Evolutionary conservation across 2,329 filamentous ascomycete genomes (phyloP), one percentile per base, ranked within the genome.

Genomic region (Scleromitrula shiraiana): DNA sequence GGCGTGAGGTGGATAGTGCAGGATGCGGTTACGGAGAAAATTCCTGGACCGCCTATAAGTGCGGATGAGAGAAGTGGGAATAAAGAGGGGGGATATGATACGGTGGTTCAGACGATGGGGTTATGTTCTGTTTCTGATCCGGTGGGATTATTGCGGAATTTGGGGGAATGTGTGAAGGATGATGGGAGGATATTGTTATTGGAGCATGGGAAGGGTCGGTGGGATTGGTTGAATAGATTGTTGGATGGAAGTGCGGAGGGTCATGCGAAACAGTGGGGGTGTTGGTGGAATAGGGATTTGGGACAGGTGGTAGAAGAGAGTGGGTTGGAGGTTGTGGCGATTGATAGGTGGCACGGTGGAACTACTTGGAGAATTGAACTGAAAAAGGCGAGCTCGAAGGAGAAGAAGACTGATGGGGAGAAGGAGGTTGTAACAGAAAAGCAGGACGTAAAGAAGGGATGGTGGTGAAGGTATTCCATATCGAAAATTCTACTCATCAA

Each of bases 231-330:
- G 27, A 82, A 83, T 59, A 64, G 67, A 8, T 56, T 76, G 15
- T 64, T 83, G 26, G 79, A 83, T 64, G 67, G 65, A 53, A 71
- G 72, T 49, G 79, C 80, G 0, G 64, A 65, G 14, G 64, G 66
- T 19, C 80, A 83, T 58, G 81, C 80, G 50, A 66, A 68, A 19
- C 72, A 74, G 56, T 83, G 77, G 58, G 80, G 80, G 2, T 83
- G 80, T 65, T 83, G 80, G 80, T 83, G 78, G 78, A 83, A 83
- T 64, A 68, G 80, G 44, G 79, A 83, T 58, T 74, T 83, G 50
- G 73, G 75, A 56, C 65, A 59, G 27, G 68, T 82, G 24, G 71
- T 82, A 7, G 65, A 70, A 45, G 68, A 72, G 51, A 78, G 77
- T 24, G 77, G 77, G 2, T 65, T 83, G 41, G 74, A 80, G 60